phyloP scores from a whole-genome alignment of 768 basidiomycete genomes.

The Rhizopogon vesiculosus region DNA sequence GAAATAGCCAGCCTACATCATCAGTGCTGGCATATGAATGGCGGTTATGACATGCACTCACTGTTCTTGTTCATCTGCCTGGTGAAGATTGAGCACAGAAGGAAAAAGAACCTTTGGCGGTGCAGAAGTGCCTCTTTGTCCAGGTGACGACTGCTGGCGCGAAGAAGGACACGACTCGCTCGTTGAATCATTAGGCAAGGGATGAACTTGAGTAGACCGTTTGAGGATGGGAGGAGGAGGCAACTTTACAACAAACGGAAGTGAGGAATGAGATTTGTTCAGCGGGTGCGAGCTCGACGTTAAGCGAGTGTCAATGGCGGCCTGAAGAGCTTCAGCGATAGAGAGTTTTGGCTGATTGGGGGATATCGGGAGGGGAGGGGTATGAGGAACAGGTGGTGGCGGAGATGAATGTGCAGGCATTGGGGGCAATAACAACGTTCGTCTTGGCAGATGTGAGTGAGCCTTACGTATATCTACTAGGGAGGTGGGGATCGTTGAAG shows the following conservation, averaged over 20 bases:
- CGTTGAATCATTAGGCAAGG: not conserved
- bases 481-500: constrained; percentile 26
- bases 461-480: constrained; percentile 15
- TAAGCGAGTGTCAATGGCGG: constrained; percentile 15
- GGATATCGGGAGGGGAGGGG: constrained; percentile 6
- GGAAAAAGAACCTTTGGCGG: constrained; percentile 4
- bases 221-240: not conserved
- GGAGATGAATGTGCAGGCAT: constrained; percentile 13
- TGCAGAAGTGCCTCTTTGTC: constrained; percentile 1
- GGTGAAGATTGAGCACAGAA: constrained; percentile 8
- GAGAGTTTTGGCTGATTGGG: constrained; percentile 11
- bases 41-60: not conserved
- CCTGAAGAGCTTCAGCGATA: constrained; percentile 17
- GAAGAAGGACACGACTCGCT: not conserved
- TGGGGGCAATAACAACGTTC: constrained; percentile 16
- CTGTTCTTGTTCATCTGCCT: not conserved
- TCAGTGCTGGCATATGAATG: not conserved
- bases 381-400: constrained; percentile 13
- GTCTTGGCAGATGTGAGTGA: constrained; percentile 40
- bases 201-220: not conserved
- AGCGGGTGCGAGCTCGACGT: constrained; percentile 2
- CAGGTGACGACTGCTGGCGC: not conserved
- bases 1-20: not conserved
- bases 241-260: not conserved
- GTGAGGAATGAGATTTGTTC: not conserved